A percentile compares a stretch with the other conserved stretches of the same genome.
Conservation (phyloP, 225 moss, liverwort and hornwort genomes). For the Lunularia cruciata region DNA sequence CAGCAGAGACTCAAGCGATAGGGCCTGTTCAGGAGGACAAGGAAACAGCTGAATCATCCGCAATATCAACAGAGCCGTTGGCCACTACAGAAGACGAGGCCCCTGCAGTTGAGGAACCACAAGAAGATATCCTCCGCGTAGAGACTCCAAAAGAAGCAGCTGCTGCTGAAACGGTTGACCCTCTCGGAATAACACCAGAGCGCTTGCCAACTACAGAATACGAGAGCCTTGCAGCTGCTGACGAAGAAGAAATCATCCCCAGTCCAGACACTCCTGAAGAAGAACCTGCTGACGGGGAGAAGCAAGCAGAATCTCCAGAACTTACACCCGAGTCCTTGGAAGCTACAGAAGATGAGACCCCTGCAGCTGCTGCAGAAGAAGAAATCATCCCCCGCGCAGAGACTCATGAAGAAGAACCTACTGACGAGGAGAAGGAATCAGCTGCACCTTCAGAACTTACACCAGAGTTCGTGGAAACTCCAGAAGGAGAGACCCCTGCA, state of each 20-base stretch:
- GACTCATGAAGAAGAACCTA: background rate
- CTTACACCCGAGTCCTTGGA: no score
- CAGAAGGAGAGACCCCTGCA: no score
- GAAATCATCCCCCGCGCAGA: background rate
- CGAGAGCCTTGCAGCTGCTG: background rate
- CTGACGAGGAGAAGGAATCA: background rate
- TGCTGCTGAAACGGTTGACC: background rate
- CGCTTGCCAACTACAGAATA: background rate
- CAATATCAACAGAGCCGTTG: no score
- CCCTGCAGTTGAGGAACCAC: background rate
- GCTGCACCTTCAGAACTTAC: no score
- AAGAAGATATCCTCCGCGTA: background rate
- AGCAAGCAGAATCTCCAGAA: background rate
- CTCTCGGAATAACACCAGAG: background rate
- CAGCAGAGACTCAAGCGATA: background rate
- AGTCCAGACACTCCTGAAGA: no score
- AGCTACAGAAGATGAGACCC: no score
- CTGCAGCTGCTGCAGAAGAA: background rate
- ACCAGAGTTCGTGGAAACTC: no score
- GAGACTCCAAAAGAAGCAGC: no score
- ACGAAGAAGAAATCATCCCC: background rate
- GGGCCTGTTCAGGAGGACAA: no score
- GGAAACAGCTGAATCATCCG: no score
- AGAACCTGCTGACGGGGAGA: no score
- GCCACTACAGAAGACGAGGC: background rate